Evolutionary conservation across 805 yeast species (phyloP), one percentile per base, ranked within the genome.

Genomic region (Candida stauntonica): DNA sequence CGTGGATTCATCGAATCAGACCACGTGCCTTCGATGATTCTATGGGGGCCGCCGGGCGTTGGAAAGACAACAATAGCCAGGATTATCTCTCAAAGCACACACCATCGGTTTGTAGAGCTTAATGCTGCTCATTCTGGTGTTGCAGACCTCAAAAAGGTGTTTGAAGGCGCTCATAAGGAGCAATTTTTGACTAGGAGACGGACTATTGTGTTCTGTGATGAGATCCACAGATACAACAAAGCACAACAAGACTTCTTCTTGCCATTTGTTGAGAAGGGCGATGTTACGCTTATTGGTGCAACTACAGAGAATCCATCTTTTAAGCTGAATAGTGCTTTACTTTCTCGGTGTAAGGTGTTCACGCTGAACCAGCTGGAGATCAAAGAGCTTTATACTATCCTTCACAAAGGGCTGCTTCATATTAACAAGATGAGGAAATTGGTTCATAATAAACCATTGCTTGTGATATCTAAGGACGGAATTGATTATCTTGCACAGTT

Each of bases 21-120:
- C n/a, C 66, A 69, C 33, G 66, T 85, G 7, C 97, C 97, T 1
- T 87, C 96, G 0, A 71, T 93, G 77, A 77, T 93, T 2, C 63
- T 93, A 5, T 84, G 93, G 85, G 99, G 99, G 0, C 95, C 95
- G 1, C 95, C 97, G 2, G 99, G 99, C 0, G 89, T 87, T 3
- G 91, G 69, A 0, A 93, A 93, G 56, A 93, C 99, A 0, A 82
- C 96, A 0, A 57, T 93, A 19, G 93, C 95, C 0, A 60, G 83
- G n/a, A 55, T 72, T 15, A 46, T 70, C 7, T 51, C 68, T 5
- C 49, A 53, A 21, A 48, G 53, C 0, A 59, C 64, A 7, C 54
- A 54, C 11, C 64, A 64, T 21, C 55, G 79, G 31, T 79, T 87
- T 55, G 70, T 85, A 3, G 97, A 89, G 59, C 64, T 88, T 31